Conservation (phyloP, 306 rosid species). For the Vicia faba region DNA sequence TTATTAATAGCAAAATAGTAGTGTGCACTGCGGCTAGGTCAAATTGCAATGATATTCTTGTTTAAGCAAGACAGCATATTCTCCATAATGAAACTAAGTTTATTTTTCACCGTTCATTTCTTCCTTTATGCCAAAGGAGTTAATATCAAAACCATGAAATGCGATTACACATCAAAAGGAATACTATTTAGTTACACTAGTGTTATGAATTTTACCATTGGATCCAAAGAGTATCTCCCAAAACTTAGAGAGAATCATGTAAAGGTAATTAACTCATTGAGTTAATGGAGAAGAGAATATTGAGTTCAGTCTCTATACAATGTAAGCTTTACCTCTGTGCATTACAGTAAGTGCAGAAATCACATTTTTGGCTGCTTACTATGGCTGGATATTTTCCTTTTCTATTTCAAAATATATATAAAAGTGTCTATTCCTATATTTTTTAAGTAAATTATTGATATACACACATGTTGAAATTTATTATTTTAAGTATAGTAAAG, state of each 20-base stretch:
- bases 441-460: no score
- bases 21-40: conserved; percentile 44
- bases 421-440: no score
- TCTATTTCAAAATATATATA: no score
- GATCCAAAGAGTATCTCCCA: conserved; percentile 33
- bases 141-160: conserved; percentile 40
- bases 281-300: not conserved
- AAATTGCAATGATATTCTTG: conserved; percentile 48
- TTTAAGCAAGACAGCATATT: conserved; percentile 51
- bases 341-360: not conserved
- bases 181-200: conserved; percentile 40
- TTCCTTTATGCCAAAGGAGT: conserved; percentile 39
- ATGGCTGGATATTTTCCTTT: no score
- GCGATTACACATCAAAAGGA: conserved; percentile 76
- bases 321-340: not conserved
- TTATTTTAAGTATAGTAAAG: no score
- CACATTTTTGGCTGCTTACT: not conserved
- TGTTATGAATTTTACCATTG: conserved; percentile 38
- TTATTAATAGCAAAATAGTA: not conserved
- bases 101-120: conserved; percentile 49
- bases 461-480: no score
- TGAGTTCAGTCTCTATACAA: not conserved
- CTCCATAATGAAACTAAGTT: conserved; percentile 32
- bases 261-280: not conserved
- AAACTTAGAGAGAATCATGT: conserved; percentile 41